Base-by-base conservation (phyloP, 306 rosid species). In the Myrica gale region DNA sequence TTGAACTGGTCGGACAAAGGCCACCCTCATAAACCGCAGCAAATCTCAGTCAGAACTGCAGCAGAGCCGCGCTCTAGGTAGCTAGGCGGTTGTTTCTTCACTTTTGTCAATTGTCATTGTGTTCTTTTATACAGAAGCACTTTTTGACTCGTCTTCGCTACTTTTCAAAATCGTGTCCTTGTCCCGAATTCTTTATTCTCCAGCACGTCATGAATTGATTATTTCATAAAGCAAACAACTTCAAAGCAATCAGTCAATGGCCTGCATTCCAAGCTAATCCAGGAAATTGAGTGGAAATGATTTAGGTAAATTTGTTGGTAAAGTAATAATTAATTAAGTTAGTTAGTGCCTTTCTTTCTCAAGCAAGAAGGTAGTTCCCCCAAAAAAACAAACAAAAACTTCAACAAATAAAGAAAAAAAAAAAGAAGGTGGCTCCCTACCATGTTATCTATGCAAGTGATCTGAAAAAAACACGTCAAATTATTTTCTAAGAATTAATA, bases 191-290 rank as follows among this genome's bases (percentile, higher is more conserved):
- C 74, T 44, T 60, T 56, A 71, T 53, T 71, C 71, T 39, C 61
- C 6, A 62, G 41, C 9, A 73, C 53, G 13, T 32, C 69, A 46
- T 68, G 56, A 51, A 60, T 37, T 77, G 41, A 52, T 51, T 71
- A 53, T 71, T n/a, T 9, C 9, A 48, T 12, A 11, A 20, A 11
- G 41, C 37, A 32, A 32, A 32, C 48, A 69, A 7, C n/a, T 68
- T 8, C 13, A 42, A 65, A 57, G 54, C 50, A 58, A 68, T 0
- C 53, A 70, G 84, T 84, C 84, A 84, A 77, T 57, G 78, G 53
- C 47, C 53, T 51, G 75, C 21, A 42, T 43, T 74, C 21, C 9
- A 71, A 54, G 80, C 60, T 71, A 71, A 70, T 45, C 46, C 26
- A 76, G 19, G 45, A 62, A 81, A 63, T 32, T 47, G 77, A 76